These are phyloP conservation scores for Tuber melanosporum DNA, from an alignment of 495 filamentous ascomycete species.

Conservation along the genomic window DNA sequence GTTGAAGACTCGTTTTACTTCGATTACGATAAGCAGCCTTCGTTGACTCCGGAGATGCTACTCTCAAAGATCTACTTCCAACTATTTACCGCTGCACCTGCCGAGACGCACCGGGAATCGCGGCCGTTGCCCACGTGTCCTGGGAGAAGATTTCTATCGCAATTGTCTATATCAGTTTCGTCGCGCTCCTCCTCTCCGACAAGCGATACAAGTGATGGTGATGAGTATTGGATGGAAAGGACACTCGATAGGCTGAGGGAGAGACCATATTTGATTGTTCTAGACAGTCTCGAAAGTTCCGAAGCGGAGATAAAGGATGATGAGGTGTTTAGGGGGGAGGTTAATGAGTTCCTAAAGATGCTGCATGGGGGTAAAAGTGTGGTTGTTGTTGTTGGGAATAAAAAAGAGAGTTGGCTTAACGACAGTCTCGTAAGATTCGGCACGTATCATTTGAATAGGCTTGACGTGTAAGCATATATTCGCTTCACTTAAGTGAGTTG, in stretches of 20 bases:
- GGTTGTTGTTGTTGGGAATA: conserved; percentile 23
- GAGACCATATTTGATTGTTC: conserved; percentile 21
- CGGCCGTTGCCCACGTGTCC: background rate
- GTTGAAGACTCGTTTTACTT: conserved; percentile 29
- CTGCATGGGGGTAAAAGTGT: conserved; percentile 20
- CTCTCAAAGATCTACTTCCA: conserved; percentile 18
- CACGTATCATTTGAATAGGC: conserved; percentile 18
- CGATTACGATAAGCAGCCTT: conserved; percentile 22
- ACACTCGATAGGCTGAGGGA: conserved; percentile 17
- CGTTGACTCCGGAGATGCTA: conserved; percentile 28
- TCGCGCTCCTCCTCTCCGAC: conserved; percentile 12
- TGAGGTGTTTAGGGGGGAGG: conserved; percentile 17
- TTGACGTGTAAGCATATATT: conserved; percentile 5
- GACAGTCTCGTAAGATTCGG: conserved; percentile 22
- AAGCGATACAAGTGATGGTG: conserved; percentile 9
- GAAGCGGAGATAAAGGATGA: conserved; percentile 18
- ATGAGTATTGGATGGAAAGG: conserved; percentile 15
- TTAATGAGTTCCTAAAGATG: conserved; percentile 27
- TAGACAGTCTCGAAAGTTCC: conserved; percentile 28
- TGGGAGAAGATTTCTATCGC: conserved; percentile 7
- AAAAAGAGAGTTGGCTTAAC: conserved; percentile 27
- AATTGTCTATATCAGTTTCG: conserved; percentile 6
- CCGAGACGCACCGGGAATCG: background rate
- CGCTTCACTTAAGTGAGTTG: background rate
- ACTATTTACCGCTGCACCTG: conserved; percentile 10